Conservation (phyloP, 2,329 filamentous ascomycete species). For the Camillea tinctor region DNA sequence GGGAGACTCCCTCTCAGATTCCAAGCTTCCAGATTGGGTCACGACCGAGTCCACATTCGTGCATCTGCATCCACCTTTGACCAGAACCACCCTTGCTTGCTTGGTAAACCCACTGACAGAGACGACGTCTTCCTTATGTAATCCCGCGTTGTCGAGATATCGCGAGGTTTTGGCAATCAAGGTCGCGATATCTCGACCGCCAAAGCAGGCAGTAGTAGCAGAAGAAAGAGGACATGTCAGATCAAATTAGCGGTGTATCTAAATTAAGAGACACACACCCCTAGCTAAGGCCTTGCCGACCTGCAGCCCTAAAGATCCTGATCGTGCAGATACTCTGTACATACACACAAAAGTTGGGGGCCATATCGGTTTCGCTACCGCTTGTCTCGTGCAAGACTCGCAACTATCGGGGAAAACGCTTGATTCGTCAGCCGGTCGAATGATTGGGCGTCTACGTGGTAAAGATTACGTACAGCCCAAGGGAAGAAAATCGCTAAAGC, state of each 20-base stretch:
- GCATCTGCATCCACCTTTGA: background rate
- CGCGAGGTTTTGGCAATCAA: too few relatives aligned
- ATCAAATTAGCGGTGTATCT: background rate
- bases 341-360: background rate
- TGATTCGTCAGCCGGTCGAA: background rate
- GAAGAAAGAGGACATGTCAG: background rate
- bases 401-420: background rate
- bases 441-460: background rate
- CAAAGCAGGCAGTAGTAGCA: background rate
- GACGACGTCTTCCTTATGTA: background rate
- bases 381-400: background rate
- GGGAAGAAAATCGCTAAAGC: background rate
- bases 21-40: background rate
- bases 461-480: background rate
- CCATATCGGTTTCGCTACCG: background rate
- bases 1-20: background rate
- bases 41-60: background rate
- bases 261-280: background rate
- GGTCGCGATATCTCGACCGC: too few relatives aligned
- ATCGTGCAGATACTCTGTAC: background rate
- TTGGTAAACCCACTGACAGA: background rate
- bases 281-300: background rate
- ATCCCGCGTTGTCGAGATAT: background rate
- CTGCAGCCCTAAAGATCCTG: background rate
- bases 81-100: background rate